Base-by-base conservation (phyloP, 495 filamentous ascomycete genomes). In the Lasiosphaeria ovina region DNA sequence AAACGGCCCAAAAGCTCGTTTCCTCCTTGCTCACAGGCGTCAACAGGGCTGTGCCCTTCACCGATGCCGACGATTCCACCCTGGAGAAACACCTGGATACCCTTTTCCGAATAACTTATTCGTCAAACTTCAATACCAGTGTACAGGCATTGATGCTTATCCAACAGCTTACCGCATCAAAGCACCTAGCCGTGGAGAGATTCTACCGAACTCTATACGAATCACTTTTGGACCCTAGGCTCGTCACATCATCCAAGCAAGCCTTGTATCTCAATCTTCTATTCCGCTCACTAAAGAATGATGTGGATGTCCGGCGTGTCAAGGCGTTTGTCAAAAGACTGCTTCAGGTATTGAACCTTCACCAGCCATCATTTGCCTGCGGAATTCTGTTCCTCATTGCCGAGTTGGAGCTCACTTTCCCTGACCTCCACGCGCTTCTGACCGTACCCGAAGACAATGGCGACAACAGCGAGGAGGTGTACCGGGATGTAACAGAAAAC, bases 121-220 rank as follows among this genome's bases (percentile, higher is more conserved):
- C 94, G 0, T 91, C 94, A 11, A 98, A 98, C 70, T 98, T 98
- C 80, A 98, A 97, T 77, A 98, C 95, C 7, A 93, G 91, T 69
- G 90, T 98, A 35, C 94, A 98, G 72, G 94, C 94, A 38, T 78
- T 98, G 58, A 90, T 96, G 86, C 79, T 98, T 56, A 94, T 98
- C 62, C 94, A 97, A 71, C 95, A 98, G 71, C 83, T 98, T 35
- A 88, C 90, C 5, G 74, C 85, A 14, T 83, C 89, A 7, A 91
- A 95, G 69, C 85, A 93, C 34, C 64, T 82, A 50, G 85, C 85
- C 33, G 83, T 87, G 7, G 95, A 98, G 64, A 85, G 95, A 48
- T 98, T 96, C 77, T 97, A 97, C 74, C 83, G 92, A 36, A 96
- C 93, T 3, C 78, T 98, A 31, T 98, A 98, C 69, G 93, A 98